Base-by-base conservation (phyloP, 2,329 filamentous ascomycete genomes). In the Tolypocladium sp. region DNA sequence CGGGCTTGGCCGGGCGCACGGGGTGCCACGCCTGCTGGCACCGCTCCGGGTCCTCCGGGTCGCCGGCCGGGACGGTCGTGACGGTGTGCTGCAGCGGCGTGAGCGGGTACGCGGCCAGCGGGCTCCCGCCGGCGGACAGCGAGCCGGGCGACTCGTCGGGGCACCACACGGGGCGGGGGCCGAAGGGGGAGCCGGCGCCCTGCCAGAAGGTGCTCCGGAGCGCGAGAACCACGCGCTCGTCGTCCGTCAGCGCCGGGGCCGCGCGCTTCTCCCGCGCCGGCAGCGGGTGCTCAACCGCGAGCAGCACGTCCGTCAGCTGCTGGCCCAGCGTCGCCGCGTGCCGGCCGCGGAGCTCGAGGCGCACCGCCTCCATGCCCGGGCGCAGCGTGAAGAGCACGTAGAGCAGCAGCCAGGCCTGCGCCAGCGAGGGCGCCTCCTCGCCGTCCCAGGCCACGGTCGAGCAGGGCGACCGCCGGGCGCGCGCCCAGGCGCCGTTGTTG, bases 1-100 rank as follows among this genome's bases (percentile, higher is more conserved):
- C 75, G 6, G 90, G 89, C 75, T 93, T 92, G 40, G 84, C 80
- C 1, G 85, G 84, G 10, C 90, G 85, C 9, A 87, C 78, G 4
- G 89, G 89, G 72, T 92, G 89, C 72, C 83, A 85, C 13, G 83
- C 78, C 69, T 88, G 83, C 63, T 76, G 73, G 60, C 67, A 68
- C 57, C 75, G 69, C 15, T 69, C 69, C 6, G 75, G 73, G 57
- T 77, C 73, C 51, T 76, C 69, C 22, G 74, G 73, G 57, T 78
- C 75, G 41, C 74, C 74, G 7, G 74, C 73, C 4, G 72, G 66
- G 33, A 69, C 62, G 17, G 75, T 67, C 2, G 73, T 75, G 58
- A 74, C 70, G 40, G 75, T 77, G 68, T 82, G 76, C 59, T 78
- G 75, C 33, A 79, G 72, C 4, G 81, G 77, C 6, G 79, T 76